phyloP scores from a whole-genome alignment of 2,329 filamentous ascomycete species.

The Cladosporium phlei region DNA sequence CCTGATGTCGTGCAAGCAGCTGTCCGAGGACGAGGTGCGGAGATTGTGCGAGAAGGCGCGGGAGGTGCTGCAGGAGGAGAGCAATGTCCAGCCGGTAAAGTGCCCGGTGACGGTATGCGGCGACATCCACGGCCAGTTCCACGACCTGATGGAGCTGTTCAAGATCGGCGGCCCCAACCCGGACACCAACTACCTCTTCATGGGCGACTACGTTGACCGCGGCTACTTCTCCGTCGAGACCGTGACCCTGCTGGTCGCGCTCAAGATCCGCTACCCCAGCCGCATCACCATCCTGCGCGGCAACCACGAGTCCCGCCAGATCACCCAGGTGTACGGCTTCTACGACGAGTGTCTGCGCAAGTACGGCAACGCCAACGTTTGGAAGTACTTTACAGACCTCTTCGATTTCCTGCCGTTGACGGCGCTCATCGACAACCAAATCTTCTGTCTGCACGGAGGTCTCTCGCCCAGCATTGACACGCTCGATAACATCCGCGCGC shows the following conservation, averaged over 20 bases:
- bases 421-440: conserved; percentile 97
- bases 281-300: conserved; percentile 97
- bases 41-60: conserved; percentile 96
- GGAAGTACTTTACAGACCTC: conserved; percentile 98
- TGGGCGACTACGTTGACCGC: conserved; percentile 98
- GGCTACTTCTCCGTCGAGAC: conserved; percentile 99
- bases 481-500: conserved; percentile 86
- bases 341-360: conserved; percentile 96
- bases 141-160: conserved; percentile 99
- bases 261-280: conserved; percentile 96
- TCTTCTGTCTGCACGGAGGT: conserved; percentile 96
- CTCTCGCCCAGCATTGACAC: conserved; percentile 95
- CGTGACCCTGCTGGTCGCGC: conserved; percentile 87
- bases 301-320: conserved; percentile 98
- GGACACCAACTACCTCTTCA: conserved; percentile 98
- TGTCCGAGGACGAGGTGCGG: conserved; percentile 90
- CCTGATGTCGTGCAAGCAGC: conserved; percentile 97
- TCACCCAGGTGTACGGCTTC: conserved; percentile 96
- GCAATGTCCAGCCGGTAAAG: conserved; percentile 99
- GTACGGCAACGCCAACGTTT: conserved; percentile 95
- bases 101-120: conserved; percentile 98
- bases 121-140: conserved; percentile 98
- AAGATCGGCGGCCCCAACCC: conserved; percentile 97
- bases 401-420: conserved; percentile 98
- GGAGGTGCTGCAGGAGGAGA: conserved; percentile 95